phyloP scores from a whole-genome alignment of 108 stramenopile species.

The Discostella stelligeroides region DNA sequence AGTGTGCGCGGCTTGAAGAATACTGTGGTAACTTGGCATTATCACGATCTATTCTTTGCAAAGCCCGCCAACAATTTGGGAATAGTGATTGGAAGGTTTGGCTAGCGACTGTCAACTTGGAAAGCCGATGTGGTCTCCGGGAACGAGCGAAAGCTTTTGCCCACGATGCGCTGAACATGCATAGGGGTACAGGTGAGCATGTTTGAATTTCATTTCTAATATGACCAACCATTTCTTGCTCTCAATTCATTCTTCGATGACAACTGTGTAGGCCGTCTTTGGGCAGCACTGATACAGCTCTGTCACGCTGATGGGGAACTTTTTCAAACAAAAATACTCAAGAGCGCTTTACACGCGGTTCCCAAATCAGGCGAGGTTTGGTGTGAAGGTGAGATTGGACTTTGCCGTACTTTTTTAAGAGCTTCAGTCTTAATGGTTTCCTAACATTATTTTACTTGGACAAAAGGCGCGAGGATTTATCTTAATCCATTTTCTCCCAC shows the following conservation, averaged over 20 bases:
- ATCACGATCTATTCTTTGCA: slow-evolving; percentile 85
- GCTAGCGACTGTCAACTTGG: slow-evolving; percentile 92
- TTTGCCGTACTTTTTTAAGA: too few relatives aligned
- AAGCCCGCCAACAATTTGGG: slow-evolving; percentile 76
- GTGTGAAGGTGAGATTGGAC: slow-evolving; percentile 95
- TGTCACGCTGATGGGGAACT: slow-evolving; percentile 81
- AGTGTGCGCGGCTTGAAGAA: slow-evolving; percentile 93
- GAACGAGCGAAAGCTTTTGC: slow-evolving; percentile 73
- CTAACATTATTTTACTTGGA: too few relatives aligned
- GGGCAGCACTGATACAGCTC: slow-evolving; percentile 95
- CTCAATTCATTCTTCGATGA: neutral
- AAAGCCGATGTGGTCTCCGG: slow-evolving; percentile 73
- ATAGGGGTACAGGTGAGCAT: slow-evolving; percentile 75
- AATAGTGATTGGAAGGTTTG: slow-evolving; percentile 94
- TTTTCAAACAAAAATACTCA: slow-evolving; percentile 72
- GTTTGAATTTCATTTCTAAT: too few relatives aligned
- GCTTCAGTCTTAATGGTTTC: too few relatives aligned
- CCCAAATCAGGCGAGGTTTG: slow-evolving; percentile 98
- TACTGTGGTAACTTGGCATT: slow-evolving; percentile 82
- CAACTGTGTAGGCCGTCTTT: slow-evolving; percentile 77
- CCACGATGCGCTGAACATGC: slow-evolving; percentile 74
- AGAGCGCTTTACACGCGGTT: slow-evolving; percentile 86
- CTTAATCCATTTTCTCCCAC: slow-evolving; percentile 82
- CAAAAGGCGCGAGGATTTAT: slow-evolving; percentile 65
- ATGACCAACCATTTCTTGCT: too few relatives aligned